Evolutionary conservation across 2,329 filamentous ascomycete genomes (phyloP).

Genomic region (Fonsecaea monophora): DNA sequence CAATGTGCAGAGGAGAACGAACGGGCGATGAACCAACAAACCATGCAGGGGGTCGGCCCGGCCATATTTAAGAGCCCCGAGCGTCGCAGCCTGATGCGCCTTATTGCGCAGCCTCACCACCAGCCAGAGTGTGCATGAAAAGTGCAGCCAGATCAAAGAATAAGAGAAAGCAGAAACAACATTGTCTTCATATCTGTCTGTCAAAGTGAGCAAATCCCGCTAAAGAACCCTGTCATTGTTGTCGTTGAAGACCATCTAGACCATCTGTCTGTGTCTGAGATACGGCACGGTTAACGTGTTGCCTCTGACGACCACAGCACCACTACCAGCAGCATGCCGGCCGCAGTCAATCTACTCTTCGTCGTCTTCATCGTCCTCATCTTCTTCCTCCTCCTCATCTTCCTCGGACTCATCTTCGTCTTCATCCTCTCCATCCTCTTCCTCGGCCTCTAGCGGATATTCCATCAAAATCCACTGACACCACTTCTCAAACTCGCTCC

Average conservation of each 20-base stretch:
- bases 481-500: constrained; percentile 82
- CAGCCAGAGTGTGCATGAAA: not conserved
- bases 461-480: constrained; percentile 88
- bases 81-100: constrained; percentile 2
- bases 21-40: not conserved
- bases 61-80: not conserved
- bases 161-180: constrained; percentile 3
- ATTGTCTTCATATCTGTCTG: not conserved
- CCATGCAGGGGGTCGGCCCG: constrained; percentile 1
- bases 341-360: constrained; percentile 8
- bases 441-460: constrained; percentile 63
- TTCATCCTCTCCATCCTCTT: constrained; percentile 45
- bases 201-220: not conserved
- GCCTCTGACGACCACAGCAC: constrained; percentile 5
- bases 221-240: constrained; percentile 3
- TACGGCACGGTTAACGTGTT: constrained; percentile 7
- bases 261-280: not conserved
- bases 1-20: not conserved
- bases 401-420: constrained; percentile 39
- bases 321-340: not conserved
- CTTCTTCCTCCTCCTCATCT: constrained; percentile 37
- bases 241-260: constrained; percentile 16
- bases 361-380: constrained; percentile 35
- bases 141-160: not conserved
- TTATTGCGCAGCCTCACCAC: constrained; percentile 1